Percentiles rank a stretch among this genome's conserved stretches.
phyloP scores from a whole-genome alignment of 2,329 filamentous ascomycete genomes.

The Penicillium sp. region DNA sequence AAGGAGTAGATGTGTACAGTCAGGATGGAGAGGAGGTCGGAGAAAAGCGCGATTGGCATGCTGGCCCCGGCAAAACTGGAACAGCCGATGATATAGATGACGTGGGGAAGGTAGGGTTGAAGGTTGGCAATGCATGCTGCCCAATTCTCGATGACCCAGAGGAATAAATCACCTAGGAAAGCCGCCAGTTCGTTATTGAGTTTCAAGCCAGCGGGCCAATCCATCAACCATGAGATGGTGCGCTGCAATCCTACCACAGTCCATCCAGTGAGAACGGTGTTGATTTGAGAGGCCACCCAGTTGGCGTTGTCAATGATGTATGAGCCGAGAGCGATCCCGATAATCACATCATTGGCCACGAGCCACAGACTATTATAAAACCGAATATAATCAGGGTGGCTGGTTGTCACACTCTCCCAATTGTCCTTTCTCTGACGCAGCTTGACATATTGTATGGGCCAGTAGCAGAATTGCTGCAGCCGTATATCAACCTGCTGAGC shows the following conservation, averaged over 20 bases:
- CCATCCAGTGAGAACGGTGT: conserved; percentile 73
- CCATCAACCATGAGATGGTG: conserved; percentile 95
- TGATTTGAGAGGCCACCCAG: conserved; percentile 79
- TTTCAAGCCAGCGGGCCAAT: conserved; percentile 91
- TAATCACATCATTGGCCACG: conserved; percentile 97
- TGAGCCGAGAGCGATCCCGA: conserved; percentile 91
- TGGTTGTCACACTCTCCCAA: conserved; percentile 94
- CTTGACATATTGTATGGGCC: conserved; percentile 95
- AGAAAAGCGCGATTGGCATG: conserved; percentile 95
- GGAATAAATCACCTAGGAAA: conserved; percentile 93
- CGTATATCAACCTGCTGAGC: conserved; percentile 97
- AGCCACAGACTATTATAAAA: conserved; percentile 99
- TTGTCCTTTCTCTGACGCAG: conserved; percentile 84
- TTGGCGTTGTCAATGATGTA: conserved; percentile 95
- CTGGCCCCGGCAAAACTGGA: conserved; percentile 94
- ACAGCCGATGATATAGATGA: conserved; percentile 91
- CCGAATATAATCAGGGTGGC: conserved; percentile 95
- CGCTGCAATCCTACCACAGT: conserved; percentile 84
- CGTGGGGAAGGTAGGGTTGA: conserved; percentile 74
- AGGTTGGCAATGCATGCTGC: conserved; percentile 79
- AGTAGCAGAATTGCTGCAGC: conserved; percentile 97
- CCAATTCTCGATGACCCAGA: conserved; percentile 99
- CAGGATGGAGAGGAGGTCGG: conserved; percentile 84
- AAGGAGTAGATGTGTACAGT: conserved; percentile 98
- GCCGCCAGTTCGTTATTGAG: conserved; percentile 88